Evolutionary conservation across 1,284 basidiomycete species (phyloP), one percentile per base, ranked within the genome.

Genomic region (Sporisorium reilianum): DNA sequence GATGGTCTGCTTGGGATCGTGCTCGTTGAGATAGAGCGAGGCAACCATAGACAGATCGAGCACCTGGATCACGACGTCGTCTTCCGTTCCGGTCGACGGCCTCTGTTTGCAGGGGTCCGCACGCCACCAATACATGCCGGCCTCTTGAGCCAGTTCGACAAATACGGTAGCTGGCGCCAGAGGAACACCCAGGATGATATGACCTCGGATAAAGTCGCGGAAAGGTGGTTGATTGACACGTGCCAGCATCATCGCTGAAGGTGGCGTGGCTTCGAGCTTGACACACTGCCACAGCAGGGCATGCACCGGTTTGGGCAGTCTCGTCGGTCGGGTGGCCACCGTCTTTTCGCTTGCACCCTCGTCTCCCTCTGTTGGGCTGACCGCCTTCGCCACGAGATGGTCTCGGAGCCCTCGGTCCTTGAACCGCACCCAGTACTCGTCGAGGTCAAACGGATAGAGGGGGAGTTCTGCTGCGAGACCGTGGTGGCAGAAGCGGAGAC

Each of bases 361-460:
- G 8, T 34, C 22, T 14, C n/a, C 42, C 12, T 5, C 23, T 2
- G 22, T 12, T 16, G 20, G 8, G 9, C 42, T 30, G 12, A 12
- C 16, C 4, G 48, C 11, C 14, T 28, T 32, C 14, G 36, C 36
- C 22, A 58, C 36, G 34, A 74, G 64, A 34, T 65, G 64, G 22
- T 77, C 75, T 48, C 75, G 75, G 18, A 77, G 26, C 14, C 67
- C 64, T 11, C 75, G 71, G 38, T 77, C 75, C 34, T 74, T 62
- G 60, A 73, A 73, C 0, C 56, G 60, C 16, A 72, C 59, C 72
- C 71, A 69, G 26, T 63, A 64, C 36, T 72, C 64, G 26, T 78
- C 65, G 9, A 69, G 53, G 30, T 78, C 76, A 30, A 78, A 78
- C 2, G 72, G 63, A 52, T 78, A 78, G 7, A 75, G 38, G 3